phyloP scores from a whole-genome alignment of 768 basidiomycete species.

The Panaeolus cyanescens region DNA sequence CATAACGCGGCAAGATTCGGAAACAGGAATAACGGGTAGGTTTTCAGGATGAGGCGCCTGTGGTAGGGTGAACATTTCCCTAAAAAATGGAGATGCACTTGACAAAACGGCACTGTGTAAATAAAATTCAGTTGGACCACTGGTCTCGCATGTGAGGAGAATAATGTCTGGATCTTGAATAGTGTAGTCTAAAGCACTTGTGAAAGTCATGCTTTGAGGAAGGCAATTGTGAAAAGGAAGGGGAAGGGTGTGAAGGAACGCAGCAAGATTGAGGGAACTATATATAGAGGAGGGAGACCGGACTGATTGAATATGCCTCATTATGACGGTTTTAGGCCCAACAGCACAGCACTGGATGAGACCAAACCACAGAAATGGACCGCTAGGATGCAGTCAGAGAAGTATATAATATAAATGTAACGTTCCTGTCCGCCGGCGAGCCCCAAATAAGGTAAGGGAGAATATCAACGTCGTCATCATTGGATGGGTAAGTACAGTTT shows the following conservation, averaged over 20 bases:
- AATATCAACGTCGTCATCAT: too few relatives aligned
- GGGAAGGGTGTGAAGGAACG: neutral
- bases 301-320: neutral
- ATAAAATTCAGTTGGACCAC: conserved; percentile 48
- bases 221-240: neutral
- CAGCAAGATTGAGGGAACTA: neutral
- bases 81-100: conserved; percentile 68
- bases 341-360: neutral
- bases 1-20: conserved; percentile 49
- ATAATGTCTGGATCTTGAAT: conserved; percentile 25
- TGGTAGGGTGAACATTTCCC: conserved; percentile 67
- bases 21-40: conserved; percentile 53
- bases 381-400: neutral
- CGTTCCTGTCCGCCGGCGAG: too few relatives aligned
- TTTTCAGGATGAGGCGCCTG: conserved; percentile 32
- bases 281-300: neutral
- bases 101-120: conserved; percentile 65
- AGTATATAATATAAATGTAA: neutral
- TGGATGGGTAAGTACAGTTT: neutral
- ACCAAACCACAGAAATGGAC: neutral
- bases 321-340: neutral
- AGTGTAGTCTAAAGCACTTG: conserved; percentile 34
- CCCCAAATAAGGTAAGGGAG: too few relatives aligned
- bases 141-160: conserved; percentile 25
- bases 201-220: conserved; percentile 10